Base-by-base conservation (phyloP, 768 basidiomycete genomes). In the Paxillus ammoniavirescens region DNA sequence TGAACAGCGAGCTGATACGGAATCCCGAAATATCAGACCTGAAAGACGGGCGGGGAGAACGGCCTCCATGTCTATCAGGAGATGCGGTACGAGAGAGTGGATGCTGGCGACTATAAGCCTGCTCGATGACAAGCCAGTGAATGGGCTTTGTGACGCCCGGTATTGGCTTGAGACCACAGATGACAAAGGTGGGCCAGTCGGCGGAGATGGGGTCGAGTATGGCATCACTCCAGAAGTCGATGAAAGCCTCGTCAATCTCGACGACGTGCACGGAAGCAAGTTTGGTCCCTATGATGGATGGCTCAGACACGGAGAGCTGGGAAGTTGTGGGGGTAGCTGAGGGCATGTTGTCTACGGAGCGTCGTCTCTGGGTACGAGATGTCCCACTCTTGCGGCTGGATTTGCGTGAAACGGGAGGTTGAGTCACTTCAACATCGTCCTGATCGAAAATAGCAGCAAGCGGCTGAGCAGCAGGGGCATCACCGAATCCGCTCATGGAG, bases 171-270 rank as follows among this genome's bases (percentile, higher is more conserved):
- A 92, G 77, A 65, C 84, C 84, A 66, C 86, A 87, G 13, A 91
- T 65, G 38, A 87, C 78, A 58, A 91, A 89, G 5, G 76, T 71
- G 12, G 88, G 89, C 88, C 85, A 90, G 41, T 72, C 67, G 1
- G 75, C 66, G 0, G 86, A 73, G 53, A 89, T 78, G 15, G 87
- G 82, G 61, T 92, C 89, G 14, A 84, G 71, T 31, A 91, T 64
- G 2, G 87, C 79, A 61, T 92, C 89, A 47, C 77, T 79, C 88
- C 89, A 91, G 64, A 90, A 90, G 66, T 92, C 89, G 50, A 91
- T 71, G 65, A 92, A 91, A 1, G 89, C 87, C 61, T 91, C 89
- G 61, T 92, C 90, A 10, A 92, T 63, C 55, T 82, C 77, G n/a
- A 84, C 70, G 35, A 81, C 58, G 8, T 61, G 61, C 8, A 69